phyloP scores from a whole-genome alignment of 208 protist genomes.

The Blechomonas ayalai region DNA sequence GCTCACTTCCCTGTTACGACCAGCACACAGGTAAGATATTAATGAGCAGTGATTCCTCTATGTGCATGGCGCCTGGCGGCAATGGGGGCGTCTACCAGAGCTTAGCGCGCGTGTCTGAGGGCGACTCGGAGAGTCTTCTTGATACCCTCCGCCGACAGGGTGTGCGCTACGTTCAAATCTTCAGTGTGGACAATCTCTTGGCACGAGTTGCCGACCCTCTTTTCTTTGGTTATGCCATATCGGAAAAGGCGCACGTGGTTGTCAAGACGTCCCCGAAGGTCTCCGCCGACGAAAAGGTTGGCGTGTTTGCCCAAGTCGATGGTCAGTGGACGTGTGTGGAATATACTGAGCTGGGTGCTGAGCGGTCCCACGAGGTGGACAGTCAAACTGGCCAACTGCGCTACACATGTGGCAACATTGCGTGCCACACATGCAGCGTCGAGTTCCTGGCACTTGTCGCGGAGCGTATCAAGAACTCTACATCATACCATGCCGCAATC shows the following conservation, averaged over 20 bases:
- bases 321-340: constrained; percentile 92
- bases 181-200: constrained; percentile 97
- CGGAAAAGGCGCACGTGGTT: constrained; percentile 63
- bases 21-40: constrained; percentile 91
- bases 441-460: constrained; percentile 60
- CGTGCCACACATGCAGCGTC: constrained; percentile 90
- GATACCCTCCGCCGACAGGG: constrained; percentile 74
- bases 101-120: constrained; percentile 6
- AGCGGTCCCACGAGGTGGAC: constrained; percentile 40
- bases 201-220: constrained; percentile 89
- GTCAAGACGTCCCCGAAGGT: constrained; percentile 92
- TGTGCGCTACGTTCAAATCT: constrained; percentile 92
- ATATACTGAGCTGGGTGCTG: constrained; percentile 95
- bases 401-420: constrained; percentile 97
- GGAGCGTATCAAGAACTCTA: constrained; percentile 28
- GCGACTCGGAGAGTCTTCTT: constrained; percentile 35
- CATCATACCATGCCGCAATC: constrained; percentile 91
- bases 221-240: constrained; percentile 90
- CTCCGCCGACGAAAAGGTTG: constrained; percentile 86
- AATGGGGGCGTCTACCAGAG: constrained; percentile 95
- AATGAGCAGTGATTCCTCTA: constrained; percentile 35
- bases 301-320: constrained; percentile 90
- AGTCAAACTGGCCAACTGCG: constrained; percentile 69
- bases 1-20: constrained; percentile 88
- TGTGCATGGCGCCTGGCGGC: constrained; percentile 93